These are phyloP conservation scores for Ceraceosorus guamensis DNA, from an alignment of 1,284 basidiomycete genomes.

Conservation along the genomic window DNA sequence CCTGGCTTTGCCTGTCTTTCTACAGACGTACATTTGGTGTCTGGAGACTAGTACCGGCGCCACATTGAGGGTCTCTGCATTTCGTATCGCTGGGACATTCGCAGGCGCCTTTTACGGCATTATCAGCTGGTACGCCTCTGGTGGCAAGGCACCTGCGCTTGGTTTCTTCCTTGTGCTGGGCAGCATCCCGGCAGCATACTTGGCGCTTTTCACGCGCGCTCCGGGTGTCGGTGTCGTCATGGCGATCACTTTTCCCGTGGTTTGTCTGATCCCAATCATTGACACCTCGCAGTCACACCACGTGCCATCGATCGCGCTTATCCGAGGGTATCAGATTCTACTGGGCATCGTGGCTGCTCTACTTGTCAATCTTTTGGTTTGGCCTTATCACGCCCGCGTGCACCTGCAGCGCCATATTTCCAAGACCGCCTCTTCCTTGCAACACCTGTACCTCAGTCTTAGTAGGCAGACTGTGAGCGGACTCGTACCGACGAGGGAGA, in stretches of 20 bases:
- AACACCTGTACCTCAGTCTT: slow-evolving; percentile 34
- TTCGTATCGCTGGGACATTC: slow-evolving; percentile 51
- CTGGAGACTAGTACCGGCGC: slow-evolving; percentile 53
- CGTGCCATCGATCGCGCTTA: slow-evolving; percentile 16
- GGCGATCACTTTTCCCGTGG: slow-evolving; percentile 38
- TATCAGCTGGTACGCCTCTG: slow-evolving; percentile 49
- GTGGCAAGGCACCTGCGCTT: slow-evolving; percentile 50
- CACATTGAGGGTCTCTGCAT: slow-evolving; percentile 50
- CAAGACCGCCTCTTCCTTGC: slow-evolving; percentile 21
- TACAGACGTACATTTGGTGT: slow-evolving; percentile 48
- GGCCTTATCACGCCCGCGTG: slow-evolving; percentile 40
- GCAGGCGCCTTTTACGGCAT: slow-evolving; percentile 50
- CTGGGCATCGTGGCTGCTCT: slow-evolving; percentile 40
- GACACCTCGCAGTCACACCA: not conserved
- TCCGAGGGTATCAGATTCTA: slow-evolving; percentile 39
- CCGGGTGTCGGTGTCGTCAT: slow-evolving; percentile 50
- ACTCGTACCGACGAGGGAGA: slow-evolving; percentile 16
- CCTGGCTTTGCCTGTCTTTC: not conserved
- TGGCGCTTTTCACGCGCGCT: slow-evolving; percentile 46
- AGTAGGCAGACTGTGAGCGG: slow-evolving; percentile 35
- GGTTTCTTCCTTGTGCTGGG: slow-evolving; percentile 48
- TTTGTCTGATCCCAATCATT: slow-evolving; percentile 51
- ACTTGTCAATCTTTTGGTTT: slow-evolving; percentile 34
- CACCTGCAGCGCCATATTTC: slow-evolving; percentile 27
- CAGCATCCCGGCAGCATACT: slow-evolving; percentile 49